Conservation (phyloP, 805 yeast genomes). For the Wickerhamiella azymoides region DNA sequence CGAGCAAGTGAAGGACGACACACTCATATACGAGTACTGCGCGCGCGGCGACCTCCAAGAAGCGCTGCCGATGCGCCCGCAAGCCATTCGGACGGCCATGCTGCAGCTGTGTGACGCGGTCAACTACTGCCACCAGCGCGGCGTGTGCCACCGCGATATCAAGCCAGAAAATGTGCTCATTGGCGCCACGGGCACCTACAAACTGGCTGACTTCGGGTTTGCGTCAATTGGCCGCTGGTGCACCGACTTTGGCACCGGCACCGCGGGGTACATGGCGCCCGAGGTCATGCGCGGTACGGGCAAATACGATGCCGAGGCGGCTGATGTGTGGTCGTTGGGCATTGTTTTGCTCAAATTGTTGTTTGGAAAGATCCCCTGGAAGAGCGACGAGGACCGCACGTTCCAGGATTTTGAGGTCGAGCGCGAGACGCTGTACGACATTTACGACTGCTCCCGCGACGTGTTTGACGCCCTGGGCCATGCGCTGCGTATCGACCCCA, state of each 20-base stretch:
- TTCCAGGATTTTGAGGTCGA: conserved; percentile 76
- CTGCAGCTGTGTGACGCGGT: conserved; percentile 72
- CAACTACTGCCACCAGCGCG: conserved; percentile 64
- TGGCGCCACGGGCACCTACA: conserved; percentile 36
- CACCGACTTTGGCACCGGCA: conserved; percentile 72
- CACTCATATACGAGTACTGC: conserved; percentile 75
- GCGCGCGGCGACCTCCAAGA: conserved; percentile 77
- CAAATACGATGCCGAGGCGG: conserved; percentile 61
- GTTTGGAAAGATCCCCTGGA: conserved; percentile 82
- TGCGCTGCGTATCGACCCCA: conserved; percentile 73
- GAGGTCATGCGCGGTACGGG: conserved; percentile 52
- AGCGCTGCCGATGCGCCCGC: conserved; percentile 52
- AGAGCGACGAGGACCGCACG: conserved; percentile 60
- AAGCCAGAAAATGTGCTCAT: conserved; percentile 90
- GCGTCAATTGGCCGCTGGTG: conserved; percentile 51
- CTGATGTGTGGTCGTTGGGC: conserved; percentile 85
- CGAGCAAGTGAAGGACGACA: conserved; percentile 52
- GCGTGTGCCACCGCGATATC: conserved; percentile 85
- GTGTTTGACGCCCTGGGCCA: conserved; percentile 71
- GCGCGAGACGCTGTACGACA: conserved; percentile 81
- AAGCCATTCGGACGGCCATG: conserved; percentile 46
- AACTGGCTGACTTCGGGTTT: conserved; percentile 79
- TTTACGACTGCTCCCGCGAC: conserved; percentile 81
- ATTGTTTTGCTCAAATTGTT: conserved; percentile 68
- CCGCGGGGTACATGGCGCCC: conserved; percentile 91